These are phyloP conservation scores for Pelargonium nanum DNA, from an alignment of 345 rosid species.

Conservation along the genomic window DNA sequence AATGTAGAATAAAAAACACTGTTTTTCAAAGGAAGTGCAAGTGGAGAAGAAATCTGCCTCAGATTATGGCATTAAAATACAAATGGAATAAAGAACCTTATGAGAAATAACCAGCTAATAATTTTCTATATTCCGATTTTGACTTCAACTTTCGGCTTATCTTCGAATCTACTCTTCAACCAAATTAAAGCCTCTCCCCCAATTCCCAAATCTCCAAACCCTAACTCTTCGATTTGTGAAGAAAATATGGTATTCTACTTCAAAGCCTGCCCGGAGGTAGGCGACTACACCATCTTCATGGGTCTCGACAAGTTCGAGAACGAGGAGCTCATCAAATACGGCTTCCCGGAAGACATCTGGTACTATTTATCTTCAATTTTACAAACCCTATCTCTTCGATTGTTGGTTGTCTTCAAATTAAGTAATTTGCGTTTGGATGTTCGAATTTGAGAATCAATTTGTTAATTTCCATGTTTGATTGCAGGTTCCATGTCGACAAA, in stretches of 20 bases:
- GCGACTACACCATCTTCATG: conserved; percentile 98
- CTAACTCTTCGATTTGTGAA: not conserved
- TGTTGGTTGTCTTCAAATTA: not conserved
- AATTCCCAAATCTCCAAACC: not conserved
- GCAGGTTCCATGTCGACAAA: conserved; percentile 97
- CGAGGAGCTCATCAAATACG: conserved; percentile 97
- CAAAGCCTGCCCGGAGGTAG: conserved; percentile 88
- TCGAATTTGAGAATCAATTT: no score
- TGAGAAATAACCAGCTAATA: no score
- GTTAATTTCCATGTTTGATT: no score
- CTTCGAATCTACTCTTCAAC: no score
- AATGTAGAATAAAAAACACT: no score
- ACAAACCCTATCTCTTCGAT: not conserved
- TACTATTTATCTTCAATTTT: conserved; percentile 8
- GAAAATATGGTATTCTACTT: conserved; percentile 73
- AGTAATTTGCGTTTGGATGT: not conserved
- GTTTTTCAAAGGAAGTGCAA: no score
- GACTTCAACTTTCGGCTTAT: no score
- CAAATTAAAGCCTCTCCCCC: no score
- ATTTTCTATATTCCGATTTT: no score
- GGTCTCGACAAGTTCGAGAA: conserved; percentile 98
- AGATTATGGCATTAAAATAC: no score
- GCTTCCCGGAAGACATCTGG: conserved; percentile 97
- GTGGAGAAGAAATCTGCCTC: no score
- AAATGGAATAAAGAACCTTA: no score